Base-by-base conservation (phyloP, 1,284 basidiomycete species). In the Trichosporon ovoides region DNA sequence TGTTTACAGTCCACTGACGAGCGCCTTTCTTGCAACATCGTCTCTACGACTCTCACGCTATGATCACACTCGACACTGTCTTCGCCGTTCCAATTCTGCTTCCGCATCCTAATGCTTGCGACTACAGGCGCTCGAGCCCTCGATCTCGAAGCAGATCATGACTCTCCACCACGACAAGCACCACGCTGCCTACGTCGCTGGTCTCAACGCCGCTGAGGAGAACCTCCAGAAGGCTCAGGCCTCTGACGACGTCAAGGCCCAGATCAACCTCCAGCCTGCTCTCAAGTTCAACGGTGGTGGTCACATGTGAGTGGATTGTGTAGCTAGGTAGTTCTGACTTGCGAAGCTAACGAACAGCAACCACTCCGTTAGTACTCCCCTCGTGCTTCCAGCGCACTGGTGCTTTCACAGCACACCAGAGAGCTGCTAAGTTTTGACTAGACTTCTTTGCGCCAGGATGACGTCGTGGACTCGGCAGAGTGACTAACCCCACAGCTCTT, bases 111-210 rank as follows among this genome's bases (percentile, higher is more conserved):
- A n/a, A 53, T 53, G 24, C 35, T n/a, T 50, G 14, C 3, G 38
- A n/a, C 38, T 14, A 18, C 65, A 78, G 76, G 79, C 80, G 19
- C 78, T 83, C 58, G 81, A 83, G 76, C 82, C 82, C 53, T 80
- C 78, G 62, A 82, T 83, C 78, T 80, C 78, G 38, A 76, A 77
- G 66, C 84, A 91, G 77, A 94, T 92, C 69, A 93, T 93, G 91
- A 86, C 83, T 60, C 83, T 98, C 62, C 95, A 98, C 79, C 94
- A 98, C 82, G 85, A 85, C 68, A 95, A 93, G 82, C 95, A 98
- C 76, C 95, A 98, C 78, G 89, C 91, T 78, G 84, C 88, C 20
- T 96, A 95, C 77, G 91, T 96, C 61, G 91, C 86, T 69, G 89
- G 89, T 7, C 82, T 95, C 63, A 95, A 96, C 77, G 85, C 91